Evolutionary conservation across 2,329 filamentous ascomycete species (phyloP), one percentile per base, ranked within the genome.

Genomic region (Pezizomycotina sp.): DNA sequence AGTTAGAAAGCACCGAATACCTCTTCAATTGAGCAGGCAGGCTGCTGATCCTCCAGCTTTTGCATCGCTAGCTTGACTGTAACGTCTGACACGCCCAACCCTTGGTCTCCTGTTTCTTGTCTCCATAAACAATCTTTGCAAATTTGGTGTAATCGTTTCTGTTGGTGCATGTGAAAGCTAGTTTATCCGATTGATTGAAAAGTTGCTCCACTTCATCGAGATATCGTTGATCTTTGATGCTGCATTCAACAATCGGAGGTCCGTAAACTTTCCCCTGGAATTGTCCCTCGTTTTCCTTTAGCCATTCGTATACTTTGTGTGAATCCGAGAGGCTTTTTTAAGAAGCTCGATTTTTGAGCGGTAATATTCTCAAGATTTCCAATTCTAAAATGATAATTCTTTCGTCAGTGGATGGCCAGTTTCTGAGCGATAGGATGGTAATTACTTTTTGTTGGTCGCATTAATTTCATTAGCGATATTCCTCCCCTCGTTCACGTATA

Each of bases 221-320:
- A 54, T 78, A 81, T 35, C 62, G 66, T 22, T 71, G 64, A 48
- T 92, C 71, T 48, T 75, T 83, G 34, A 92, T 61, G 0, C 77
- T 78, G 56, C 83, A 92, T 39, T 69, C 76, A 20, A 92, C 62
- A 51, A 89, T 69, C 0, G 84, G 74, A 4, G 84, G 84, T 0
- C 79, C 82, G 52, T 77, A 82, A 4, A 93, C 74, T 39, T 77
- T 66, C 47, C 77, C 71, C 51, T 78, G 69, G 46, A 93, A 89
- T 31, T 67, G 57, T 36, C 65, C 54, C 41, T 66, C 66, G 53
- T 98, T 72, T 2, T 71, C 56, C 52, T 80, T 68, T 33, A 95
- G 66, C 84, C 86, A 98, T 26, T 74, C 64, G 73, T 81, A 92
- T 2, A 74, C 82, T 47, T 54, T 61, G 7, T 68, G 67, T 2